A percentile compares a stretch with the other conserved stretches of the same genome.
phyloP scores from a whole-genome alignment of 2,329 filamentous ascomycete genomes.

The Ophiosphaerella herpotricha region DNA sequence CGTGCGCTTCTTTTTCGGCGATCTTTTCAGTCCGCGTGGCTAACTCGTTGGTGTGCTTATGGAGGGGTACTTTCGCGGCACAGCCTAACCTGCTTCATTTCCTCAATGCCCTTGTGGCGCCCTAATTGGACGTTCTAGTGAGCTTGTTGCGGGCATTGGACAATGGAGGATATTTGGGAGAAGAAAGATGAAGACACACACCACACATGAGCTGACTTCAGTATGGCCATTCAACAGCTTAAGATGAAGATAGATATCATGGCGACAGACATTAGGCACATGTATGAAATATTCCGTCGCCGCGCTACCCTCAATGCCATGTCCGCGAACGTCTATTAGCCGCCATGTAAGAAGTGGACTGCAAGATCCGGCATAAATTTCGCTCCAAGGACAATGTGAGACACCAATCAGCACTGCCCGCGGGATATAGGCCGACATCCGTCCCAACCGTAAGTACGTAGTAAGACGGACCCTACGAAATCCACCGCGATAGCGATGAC shows the following conservation, averaged over 20 bases:
- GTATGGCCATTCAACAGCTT: too few relatives aligned
- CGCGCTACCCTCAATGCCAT: constrained; percentile 12
- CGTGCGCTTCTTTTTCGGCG: constrained; percentile 13
- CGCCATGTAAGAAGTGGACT: constrained; percentile 19
- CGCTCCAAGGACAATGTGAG: constrained; percentile 8
- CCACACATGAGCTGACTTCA: not conserved
- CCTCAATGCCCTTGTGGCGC: constrained; percentile 8
- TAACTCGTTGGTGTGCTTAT: constrained; percentile 10
- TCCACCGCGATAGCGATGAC: constrained; percentile 20
- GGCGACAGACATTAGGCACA: not conserved
- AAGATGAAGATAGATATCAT: too few relatives aligned
- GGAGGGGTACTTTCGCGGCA: constrained; percentile 6
- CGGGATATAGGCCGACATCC: constrained; percentile 19
- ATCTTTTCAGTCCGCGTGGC: constrained; percentile 10
- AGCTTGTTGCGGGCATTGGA: not conserved
- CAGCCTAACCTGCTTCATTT: constrained; percentile 3
- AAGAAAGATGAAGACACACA: not conserved
- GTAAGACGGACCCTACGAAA: constrained; percentile 13
- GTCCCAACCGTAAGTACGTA: constrained; percentile 11
- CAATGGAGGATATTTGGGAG: not conserved
- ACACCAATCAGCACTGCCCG: constrained; percentile 27
- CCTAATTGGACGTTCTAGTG: constrained; percentile 1
- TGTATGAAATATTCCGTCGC: constrained; percentile 3
- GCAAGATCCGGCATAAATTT: constrained; percentile 15
- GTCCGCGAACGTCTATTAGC: constrained; percentile 8